Conservation (phyloP, 1,284 basidiomycete genomes). For the Sanguinoderma infundibulare region DNA sequence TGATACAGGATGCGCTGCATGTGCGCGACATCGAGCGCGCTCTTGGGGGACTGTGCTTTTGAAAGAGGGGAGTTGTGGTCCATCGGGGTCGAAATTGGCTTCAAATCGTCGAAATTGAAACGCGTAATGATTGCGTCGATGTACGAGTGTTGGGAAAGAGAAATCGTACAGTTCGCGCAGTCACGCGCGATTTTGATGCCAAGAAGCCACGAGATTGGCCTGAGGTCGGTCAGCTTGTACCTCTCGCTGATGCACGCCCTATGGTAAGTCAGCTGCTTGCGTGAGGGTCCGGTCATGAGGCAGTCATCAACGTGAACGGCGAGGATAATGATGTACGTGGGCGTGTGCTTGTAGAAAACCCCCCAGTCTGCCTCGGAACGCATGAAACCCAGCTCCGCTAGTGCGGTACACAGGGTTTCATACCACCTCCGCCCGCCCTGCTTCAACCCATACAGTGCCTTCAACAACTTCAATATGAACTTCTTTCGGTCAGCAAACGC, state of each 20-base stretch:
- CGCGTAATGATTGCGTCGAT: too few relatives aligned
- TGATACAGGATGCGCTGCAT: too few relatives aligned
- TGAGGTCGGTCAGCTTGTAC: conserved; percentile 38
- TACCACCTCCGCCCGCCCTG: conserved; percentile 31
- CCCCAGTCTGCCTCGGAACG: conserved; percentile 22
- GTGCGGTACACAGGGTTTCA: conserved; percentile 8
- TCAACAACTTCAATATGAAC: conserved; percentile 11
- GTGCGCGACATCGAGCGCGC: too few relatives aligned
- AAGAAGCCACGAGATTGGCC: conserved; percentile 35
- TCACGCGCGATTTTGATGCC: conserved; percentile 39
- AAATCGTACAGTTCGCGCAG: too few relatives aligned
- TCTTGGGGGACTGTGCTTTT: too few relatives aligned
- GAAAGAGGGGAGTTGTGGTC: too few relatives aligned
- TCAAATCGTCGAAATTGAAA: too few relatives aligned
- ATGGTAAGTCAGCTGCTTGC: conserved; percentile 21
- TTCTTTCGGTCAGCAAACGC: background rate
- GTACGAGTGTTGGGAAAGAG: too few relatives aligned
- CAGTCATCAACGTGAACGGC: conserved; percentile 41
- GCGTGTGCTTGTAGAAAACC: conserved; percentile 28
- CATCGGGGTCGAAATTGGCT: too few relatives aligned
- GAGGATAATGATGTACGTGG: too few relatives aligned
- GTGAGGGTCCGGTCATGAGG: conserved; percentile 24
- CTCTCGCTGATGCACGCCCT: conserved; percentile 30
- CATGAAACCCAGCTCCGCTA: conserved; percentile 23
- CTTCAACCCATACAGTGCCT: conserved; percentile 33